Base-by-base conservation (phyloP, 768 basidiomycete species). In the Phlegmacium glaucopus region DNA sequence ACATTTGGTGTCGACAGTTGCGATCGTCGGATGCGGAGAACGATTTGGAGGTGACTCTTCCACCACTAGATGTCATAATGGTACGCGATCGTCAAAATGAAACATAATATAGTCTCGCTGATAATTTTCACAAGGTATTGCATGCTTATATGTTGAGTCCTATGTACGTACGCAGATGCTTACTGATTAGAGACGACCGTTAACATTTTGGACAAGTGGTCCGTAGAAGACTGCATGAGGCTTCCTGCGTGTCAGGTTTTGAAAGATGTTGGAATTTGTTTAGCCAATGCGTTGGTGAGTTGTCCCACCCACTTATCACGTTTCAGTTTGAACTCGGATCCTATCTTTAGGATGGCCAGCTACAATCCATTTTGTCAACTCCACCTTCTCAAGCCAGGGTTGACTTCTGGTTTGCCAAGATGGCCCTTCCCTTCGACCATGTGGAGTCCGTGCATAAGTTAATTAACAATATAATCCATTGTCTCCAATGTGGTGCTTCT, bases 41-140 rank as follows among this genome's bases (percentile, higher is more conserved):
- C 11, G 41, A 45, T 11, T 34, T 47, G 27, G 46, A 51, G n/a
- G 56, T 58, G 8, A 48, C 58, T 10, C 47, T 70, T 13, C 70
- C 70, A 2, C 70, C 70, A 0, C 15, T 67, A 6, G 70, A 72
- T 50, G 68, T 70, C 7, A 37, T 72, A 3, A 70, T 72, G 70
- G 69, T 69, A 7, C 68, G 67, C n/a, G n/a, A n/a, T n/a, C n/a
- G n/a, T n/a, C n/a, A n/a, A n/a, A n/a, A n/a, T n/a, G n/a, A n/a
- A n/a, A n/a, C n/a, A n/a, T n/a, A n/a, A n/a, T n/a, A n/a, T n/a
- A n/a, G n/a, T n/a, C n/a, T n/a, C n/a, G n/a, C n/a, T n/a, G n/a
- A n/a, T n/a, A n/a, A n/a, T n/a, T n/a, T n/a, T n/a, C n/a, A n/a
- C n/a, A n/a, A n/a, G n/a, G n/a, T n/a, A n/a, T n/a, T n/a, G 68